phyloP scores from a whole-genome alignment of 2,329 filamentous ascomycete genomes.

The Fonsecaea pedrosoi region DNA sequence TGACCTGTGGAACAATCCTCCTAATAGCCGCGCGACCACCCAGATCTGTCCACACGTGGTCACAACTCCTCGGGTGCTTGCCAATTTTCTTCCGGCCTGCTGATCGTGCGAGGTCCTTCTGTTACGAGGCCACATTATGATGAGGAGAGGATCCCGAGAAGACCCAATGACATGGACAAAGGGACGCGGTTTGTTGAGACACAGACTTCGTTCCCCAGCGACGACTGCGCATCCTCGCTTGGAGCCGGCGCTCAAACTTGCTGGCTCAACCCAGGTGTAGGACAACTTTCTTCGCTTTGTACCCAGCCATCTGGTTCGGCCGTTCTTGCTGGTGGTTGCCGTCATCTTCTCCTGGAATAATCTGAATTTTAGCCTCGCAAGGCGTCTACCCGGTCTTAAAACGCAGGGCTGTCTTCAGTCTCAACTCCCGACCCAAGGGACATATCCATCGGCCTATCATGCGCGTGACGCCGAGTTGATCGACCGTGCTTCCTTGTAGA shows the following conservation, averaged over 20 bases:
- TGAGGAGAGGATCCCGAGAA: background rate
- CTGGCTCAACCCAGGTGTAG: background rate
- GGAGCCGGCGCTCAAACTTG: background rate
- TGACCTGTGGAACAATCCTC: constrained; percentile 1
- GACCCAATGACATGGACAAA: background rate
- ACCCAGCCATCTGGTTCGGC: background rate
- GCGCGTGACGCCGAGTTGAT: background rate
- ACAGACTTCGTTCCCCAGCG: background rate
- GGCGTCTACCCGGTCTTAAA: background rate
- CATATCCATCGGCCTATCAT: background rate
- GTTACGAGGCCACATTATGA: background rate
- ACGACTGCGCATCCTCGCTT: background rate
- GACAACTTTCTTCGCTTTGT: background rate
- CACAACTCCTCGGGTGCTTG: constrained; percentile 14
- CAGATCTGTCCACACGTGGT: constrained; percentile 15
- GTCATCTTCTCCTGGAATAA: background rate
- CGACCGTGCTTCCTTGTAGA: background rate
- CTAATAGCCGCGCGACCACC: constrained; percentile 4
- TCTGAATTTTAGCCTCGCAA: background rate
- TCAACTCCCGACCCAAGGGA: background rate
- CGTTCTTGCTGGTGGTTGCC: background rate
- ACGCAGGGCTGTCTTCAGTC: background rate
- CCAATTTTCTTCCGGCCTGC: constrained; percentile 14
- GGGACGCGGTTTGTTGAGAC: background rate
- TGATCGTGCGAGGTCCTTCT: constrained; percentile 4